Evolutionary conservation across 192 early-diverging fungal genomes (phyloP), one percentile per base, ranked within the genome.

Genomic region (Coemansia sp.): DNA sequence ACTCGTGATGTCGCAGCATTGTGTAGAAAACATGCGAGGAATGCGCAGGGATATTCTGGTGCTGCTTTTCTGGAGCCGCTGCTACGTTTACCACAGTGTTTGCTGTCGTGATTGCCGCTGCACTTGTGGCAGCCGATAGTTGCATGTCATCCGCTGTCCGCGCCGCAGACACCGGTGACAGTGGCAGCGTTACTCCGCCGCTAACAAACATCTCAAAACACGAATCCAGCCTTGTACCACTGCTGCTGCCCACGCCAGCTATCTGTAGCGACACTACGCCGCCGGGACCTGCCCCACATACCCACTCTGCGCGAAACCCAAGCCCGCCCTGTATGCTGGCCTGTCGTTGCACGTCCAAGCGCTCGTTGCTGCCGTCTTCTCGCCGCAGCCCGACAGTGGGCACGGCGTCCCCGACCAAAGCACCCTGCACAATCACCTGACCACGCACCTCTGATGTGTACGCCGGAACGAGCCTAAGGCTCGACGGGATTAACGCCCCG

Each of bases 21-120:
- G 66, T 56, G 64, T 34, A 23, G 54, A 69, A 80, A 57, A 80
- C 71, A 22, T 80, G 76, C 14, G 56, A 21, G 7, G 56, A 49
- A 5, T 50, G 28, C 18, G 57, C 49, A 22, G 52, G 16, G 9
- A 16, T 44, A 9, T 44, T 9, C 38, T 44, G 38, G 1, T 38
- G 34, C 9, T 44, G 38, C 12, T 44, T 10, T 44, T 30, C 28
- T 6, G 6, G 2, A 2, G 28, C 2, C 28, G 28, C 28, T 44
- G 38, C 38, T 16, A 3, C 16, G 38, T 16, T 16, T 14, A 44
- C 38, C 8, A 3, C 8, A 9, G 38, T 44, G 12, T 2, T 16
- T 44, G 38, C 5, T 44, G 38, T 16, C 14, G 38, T 44, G 38
- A 16, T 44, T 44, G 26, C 12, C 31, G 56, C 19, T 32, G 56